These are phyloP conservation scores for Alnus glutinosa DNA, from an alignment of 306 rosid genomes.

Conservation along the genomic window DNA sequence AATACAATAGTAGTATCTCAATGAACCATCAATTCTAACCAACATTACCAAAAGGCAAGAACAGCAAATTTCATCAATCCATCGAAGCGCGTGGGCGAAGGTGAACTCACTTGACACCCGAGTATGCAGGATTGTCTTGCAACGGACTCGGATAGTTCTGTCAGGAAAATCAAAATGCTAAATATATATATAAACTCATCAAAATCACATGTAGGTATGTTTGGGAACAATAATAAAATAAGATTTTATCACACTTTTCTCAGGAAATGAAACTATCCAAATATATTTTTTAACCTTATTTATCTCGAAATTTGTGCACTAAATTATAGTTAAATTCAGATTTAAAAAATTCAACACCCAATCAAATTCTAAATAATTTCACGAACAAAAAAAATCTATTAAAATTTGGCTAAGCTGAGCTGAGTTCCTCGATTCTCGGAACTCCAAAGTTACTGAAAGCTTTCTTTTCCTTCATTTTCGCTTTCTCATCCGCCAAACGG, in stretches of 20 bases:
- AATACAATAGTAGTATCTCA: slow-evolving; percentile 9
- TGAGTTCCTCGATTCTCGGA: background rate
- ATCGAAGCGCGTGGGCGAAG: background rate
- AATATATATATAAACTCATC: background rate
- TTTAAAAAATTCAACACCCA: background rate
- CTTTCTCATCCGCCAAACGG: background rate
- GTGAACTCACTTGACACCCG: slow-evolving; percentile 77
- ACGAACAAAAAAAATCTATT: no score
- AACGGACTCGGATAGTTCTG: slow-evolving; percentile 87
- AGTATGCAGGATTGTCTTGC: slow-evolving; percentile 90
- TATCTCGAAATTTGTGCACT: no score
- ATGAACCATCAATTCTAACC: slow-evolving; percentile 3
- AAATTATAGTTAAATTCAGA: no score
- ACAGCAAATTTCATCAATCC: background rate
- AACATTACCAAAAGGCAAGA: background rate
- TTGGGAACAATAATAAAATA: no score
- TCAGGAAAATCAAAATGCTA: slow-evolving; percentile 25
- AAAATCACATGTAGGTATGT: background rate
- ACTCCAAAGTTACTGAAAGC: background rate
- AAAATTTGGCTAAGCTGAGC: background rate
- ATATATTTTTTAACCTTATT: no score
- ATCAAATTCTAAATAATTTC: no score
- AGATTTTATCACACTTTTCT: background rate
- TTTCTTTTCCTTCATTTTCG: background rate
- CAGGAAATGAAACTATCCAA: background rate